These are phyloP conservation scores for Phaeolepiota aurea DNA, from an alignment of 768 basidiomycete species.

Conservation along the genomic window DNA sequence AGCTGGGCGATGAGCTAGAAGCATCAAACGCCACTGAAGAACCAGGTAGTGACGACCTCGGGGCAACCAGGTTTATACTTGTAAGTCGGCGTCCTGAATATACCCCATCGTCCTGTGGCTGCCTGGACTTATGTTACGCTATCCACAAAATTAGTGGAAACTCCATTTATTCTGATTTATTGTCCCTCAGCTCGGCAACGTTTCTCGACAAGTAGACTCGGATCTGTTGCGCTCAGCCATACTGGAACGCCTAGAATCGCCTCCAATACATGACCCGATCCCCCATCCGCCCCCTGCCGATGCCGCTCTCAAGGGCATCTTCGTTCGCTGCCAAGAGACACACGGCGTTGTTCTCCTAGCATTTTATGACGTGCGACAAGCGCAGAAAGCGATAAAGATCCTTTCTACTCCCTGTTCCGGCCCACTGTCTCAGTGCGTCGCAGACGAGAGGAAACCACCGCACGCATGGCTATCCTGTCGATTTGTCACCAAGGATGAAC, in stretches of 20 bases:
- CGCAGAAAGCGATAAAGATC: slow-evolving; percentile 35
- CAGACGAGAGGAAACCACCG: slow-evolving; percentile 14
- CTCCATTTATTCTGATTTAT: no score
- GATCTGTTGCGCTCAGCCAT: slow-evolving; percentile 19
- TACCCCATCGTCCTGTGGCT: no score
- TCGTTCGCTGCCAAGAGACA: slow-evolving; percentile 33
- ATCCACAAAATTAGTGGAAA: no score
- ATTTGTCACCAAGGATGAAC: slow-evolving; percentile 36
- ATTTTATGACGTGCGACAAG: slow-evolving; percentile 53
- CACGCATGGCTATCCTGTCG: slow-evolving; percentile 28
- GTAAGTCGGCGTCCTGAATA: no score
- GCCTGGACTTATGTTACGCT: no score
- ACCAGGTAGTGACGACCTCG: slow-evolving; percentile 17
- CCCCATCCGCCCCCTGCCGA: not conserved
- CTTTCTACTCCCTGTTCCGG: slow-evolving; percentile 22
- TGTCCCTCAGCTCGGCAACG: slow-evolving; percentile 28
- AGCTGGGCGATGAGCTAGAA: slow-evolving; percentile 5
- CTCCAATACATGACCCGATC: not conserved
- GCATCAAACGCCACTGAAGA: slow-evolving; percentile 15
- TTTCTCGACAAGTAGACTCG: slow-evolving; percentile 19
- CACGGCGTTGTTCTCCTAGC: slow-evolving; percentile 49
- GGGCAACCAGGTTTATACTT: slow-evolving; percentile 26
- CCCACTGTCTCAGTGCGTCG: slow-evolving; percentile 20
- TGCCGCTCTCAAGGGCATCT: slow-evolving; percentile 43
- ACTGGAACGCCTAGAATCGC: slow-evolving; percentile 12